These are phyloP conservation scores for Solanum neorickii DNA, from an alignment of 257 asterid genomes.

Conservation along the genomic window DNA sequence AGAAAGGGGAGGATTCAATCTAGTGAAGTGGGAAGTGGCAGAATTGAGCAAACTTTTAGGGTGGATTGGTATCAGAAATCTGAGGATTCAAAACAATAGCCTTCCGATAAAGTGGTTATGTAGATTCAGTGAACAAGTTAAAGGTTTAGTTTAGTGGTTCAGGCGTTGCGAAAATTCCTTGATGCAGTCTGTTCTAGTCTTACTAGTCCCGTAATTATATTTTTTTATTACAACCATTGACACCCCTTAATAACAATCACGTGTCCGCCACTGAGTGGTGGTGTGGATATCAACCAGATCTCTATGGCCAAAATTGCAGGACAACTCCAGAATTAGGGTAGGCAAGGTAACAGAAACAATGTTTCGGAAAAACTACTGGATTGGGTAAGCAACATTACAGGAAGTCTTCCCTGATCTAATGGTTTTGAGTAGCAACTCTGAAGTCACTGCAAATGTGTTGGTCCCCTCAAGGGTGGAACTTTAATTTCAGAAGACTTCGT, in stretches of 20 bases:
- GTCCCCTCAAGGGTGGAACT: not conserved
- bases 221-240: not conserved
- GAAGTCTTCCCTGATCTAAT: not conserved
- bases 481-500: not conserved
- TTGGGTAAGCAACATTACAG: not conserved
- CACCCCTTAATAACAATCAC: not conserved
- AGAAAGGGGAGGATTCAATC: not conserved
- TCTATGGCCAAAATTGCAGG: not conserved
- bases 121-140: not conserved
- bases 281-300: not conserved
- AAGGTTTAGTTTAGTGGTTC: not conserved
- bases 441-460: not conserved
- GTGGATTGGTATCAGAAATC: not conserved
- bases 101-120: not conserved
- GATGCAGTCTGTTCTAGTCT: not conserved
- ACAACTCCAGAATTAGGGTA: not conserved
- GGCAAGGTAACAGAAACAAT: not conserved
- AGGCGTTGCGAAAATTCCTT: not conserved
- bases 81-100: not conserved
- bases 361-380: not conserved
- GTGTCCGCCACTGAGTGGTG: not conserved
- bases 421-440: not conserved
- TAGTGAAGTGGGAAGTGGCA: not conserved
- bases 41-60: not conserved
- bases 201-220: not conserved